Conservation (phyloP, 805 yeast species). For the Ogataea parapolymorpha region DNA sequence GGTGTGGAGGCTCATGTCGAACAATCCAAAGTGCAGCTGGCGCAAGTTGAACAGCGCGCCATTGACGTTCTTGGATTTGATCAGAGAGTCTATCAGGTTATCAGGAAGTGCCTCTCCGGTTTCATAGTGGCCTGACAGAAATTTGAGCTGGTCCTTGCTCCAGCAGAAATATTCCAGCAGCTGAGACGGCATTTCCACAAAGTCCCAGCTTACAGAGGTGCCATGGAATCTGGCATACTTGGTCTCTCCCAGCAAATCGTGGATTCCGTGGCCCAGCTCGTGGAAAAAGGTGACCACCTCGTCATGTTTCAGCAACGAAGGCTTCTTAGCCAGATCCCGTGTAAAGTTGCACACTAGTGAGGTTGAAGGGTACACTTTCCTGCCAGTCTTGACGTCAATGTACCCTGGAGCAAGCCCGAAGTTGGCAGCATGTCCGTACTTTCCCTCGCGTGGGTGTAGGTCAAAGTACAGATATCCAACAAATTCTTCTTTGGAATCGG, state of each 20-base stretch:
- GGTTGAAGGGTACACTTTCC: slow-evolving; percentile 62
- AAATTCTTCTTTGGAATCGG: slow-evolving; percentile 56
- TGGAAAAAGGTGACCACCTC: slow-evolving; percentile 86
- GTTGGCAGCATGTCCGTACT: slow-evolving; percentile 87
- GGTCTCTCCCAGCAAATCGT: slow-evolving; percentile 67
- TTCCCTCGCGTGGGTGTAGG: slow-evolving; percentile 81
- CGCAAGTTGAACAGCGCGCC: slow-evolving; percentile 69
- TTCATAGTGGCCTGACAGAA: slow-evolving; percentile 61
- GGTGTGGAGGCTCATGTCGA: slow-evolving; percentile 71
- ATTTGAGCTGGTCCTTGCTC: slow-evolving; percentile 57
- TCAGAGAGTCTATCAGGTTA: slow-evolving; percentile 52
- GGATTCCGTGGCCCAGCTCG: slow-evolving; percentile 88
- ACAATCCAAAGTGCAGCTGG: slow-evolving; percentile 74
- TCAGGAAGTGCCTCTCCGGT: slow-evolving; percentile 55
- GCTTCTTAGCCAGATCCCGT: slow-evolving; percentile 64
- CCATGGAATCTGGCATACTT: slow-evolving; percentile 69
- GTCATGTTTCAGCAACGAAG: slow-evolving; percentile 69
- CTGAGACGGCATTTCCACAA: slow-evolving; percentile 90
- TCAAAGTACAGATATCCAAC: slow-evolving; percentile 80
- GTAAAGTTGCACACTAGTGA: slow-evolving; percentile 84
- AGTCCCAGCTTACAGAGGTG: slow-evolving; percentile 75
- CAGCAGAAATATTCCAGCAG: slow-evolving; percentile 88
- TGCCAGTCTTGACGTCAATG: slow-evolving; percentile 41
- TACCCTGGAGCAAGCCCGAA: slow-evolving; percentile 66
- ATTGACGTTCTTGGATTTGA: slow-evolving; percentile 69